These are phyloP conservation scores for Acacia confusa DNA, from an alignment of 306 rosid genomes.

Conservation along the genomic window DNA sequence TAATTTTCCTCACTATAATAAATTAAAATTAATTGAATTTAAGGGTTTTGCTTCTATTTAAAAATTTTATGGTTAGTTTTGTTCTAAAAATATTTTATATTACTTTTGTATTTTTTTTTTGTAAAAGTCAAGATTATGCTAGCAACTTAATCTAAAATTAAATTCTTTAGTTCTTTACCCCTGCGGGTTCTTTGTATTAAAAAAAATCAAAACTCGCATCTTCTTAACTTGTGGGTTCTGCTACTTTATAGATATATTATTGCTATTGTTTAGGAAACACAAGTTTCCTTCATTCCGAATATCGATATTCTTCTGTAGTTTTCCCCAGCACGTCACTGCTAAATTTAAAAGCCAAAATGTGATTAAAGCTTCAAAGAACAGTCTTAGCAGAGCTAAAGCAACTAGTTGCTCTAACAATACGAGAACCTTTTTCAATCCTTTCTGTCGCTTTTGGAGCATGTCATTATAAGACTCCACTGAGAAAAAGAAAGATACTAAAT, in stretches of 20 bases:
- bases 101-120: too few relatives aligned
- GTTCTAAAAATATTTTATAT: too few relatives aligned
- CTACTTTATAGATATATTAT: background rate
- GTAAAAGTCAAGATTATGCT: too few relatives aligned
- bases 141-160: too few relatives aligned
- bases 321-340: background rate
- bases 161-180: too few relatives aligned
- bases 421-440: background rate
- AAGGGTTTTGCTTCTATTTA: too few relatives aligned
- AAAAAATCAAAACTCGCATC: background rate
- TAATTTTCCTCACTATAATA: too few relatives aligned
- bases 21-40: too few relatives aligned
- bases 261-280: background rate
- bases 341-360: background rate
- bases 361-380: background rate
- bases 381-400: background rate
- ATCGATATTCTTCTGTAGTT: background rate
- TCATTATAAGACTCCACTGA: constrained; percentile 13
- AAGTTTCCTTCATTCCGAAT: background rate
- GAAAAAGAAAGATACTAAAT: background rate
- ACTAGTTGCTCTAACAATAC: background rate
- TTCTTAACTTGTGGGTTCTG: background rate
- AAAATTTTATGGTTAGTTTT: too few relatives aligned
- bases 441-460: background rate
- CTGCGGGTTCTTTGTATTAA: too few relatives aligned